Percentiles rank a stretch among this genome's conserved stretches.
phyloP scores from a whole-genome alignment of 208 protist species.

The Naegleria gruberi region DNA sequence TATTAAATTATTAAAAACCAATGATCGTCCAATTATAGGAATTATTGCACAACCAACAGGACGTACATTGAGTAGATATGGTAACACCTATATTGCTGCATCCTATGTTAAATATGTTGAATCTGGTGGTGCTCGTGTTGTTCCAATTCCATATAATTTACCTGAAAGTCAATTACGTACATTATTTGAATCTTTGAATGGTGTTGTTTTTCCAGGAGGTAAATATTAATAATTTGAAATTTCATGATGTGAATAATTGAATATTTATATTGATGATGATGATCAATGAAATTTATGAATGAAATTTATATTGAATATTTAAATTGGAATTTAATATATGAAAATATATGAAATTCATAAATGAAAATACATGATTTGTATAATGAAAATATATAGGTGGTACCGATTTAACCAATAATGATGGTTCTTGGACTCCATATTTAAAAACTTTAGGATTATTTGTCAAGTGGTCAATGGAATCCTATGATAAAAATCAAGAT shows the following conservation, averaged over 20 bases:
- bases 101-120: conserved; percentile 51
- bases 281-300: neutral
- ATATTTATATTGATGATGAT: neutral
- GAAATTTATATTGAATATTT: neutral
- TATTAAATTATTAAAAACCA: no score
- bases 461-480: neutral
- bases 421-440: neutral
- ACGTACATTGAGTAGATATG: neutral
- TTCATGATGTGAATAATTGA: neutral
- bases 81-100: conserved; percentile 36
- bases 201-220: conserved; percentile 43
- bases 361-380: neutral
- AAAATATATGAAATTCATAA: neutral
- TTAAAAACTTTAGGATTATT: conserved; percentile 30
- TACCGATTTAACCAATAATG: conserved; percentile 11
- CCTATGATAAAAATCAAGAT: conserved; percentile 19
- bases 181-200: conserved; percentile 46
- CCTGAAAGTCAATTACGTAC: conserved; percentile 13
- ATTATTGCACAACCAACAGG: conserved; percentile 37
- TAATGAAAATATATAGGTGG: neutral
- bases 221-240: neutral
- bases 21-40: conserved; percentile 36
- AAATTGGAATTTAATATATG: neutral
- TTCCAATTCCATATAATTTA: conserved; percentile 42
- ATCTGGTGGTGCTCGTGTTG: conserved; percentile 37